Evolutionary conservation across 495 filamentous ascomycete species (phyloP), one percentile per base, ranked within the genome.

Genomic region (Penicillium dipodomyicola): DNA sequence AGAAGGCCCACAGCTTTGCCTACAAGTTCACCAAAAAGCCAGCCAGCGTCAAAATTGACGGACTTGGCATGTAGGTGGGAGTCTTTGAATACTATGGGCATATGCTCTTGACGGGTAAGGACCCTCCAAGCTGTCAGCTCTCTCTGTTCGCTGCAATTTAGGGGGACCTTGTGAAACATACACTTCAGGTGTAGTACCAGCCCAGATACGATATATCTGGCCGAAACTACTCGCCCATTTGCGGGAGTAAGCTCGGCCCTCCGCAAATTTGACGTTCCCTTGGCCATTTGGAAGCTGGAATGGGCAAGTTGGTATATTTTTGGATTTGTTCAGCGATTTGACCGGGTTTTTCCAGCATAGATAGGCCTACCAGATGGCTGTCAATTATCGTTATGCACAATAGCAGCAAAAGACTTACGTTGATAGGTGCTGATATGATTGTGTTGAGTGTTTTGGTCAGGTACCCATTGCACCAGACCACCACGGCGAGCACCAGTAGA

Each of bases 1-100:
- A 77, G 56, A 8, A 79, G 47, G 1, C 73, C 76, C 2, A 77
- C 32, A 52, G 73, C 76, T 40, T 64, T 20, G 11, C 76, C 76
- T 1, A 79, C 64, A 4, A 77, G 54, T 52, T 72, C 52, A 19
- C 64, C 57, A 57, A 76, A 59, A 0, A 74, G 49, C 49, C 61
- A 73, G 12, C 74, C 74, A 0, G 70, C 30, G 54, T 72, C 57
- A 52, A 67, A 70, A 43, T 65, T 60, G 11, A 30, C 10, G 3
- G 72, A 67, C 37, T 73, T 75, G 54, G 19, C 17, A 47, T 75
- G 72, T 52, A 54, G 58, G 52, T 70, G 54, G 0, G 72, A 75
- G 51, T 74, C 69, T 35, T 60, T 63, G 57, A 69, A 72, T 19
- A 69, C 58, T 5, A 39, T 17, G 49, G 69, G 42, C 5, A 75